These are phyloP conservation scores for Solanum hybrid DNA, from an alignment of 305 asterid genomes.

Conservation along the genomic window DNA sequence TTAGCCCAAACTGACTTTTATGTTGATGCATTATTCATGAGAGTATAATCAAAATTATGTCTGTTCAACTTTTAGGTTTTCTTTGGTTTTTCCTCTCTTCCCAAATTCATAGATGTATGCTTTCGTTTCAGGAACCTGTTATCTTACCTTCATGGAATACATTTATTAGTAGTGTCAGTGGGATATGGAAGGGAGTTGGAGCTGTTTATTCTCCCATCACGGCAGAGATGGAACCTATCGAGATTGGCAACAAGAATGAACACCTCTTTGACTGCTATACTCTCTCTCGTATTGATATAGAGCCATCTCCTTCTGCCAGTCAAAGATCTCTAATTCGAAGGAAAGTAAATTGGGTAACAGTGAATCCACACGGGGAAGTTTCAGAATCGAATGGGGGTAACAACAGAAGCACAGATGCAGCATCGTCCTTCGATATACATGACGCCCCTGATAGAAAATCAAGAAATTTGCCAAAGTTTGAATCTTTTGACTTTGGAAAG, in stretches of 20 bases:
- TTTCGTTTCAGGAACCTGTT: conserved; percentile 79
- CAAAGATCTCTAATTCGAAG: conserved; percentile 57
- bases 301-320: conserved; percentile 38
- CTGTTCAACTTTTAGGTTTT: neutral
- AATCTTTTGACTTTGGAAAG: conserved; percentile 62
- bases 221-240: conserved; percentile 96
- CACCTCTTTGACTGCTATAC: conserved; percentile 87
- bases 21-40: neutral
- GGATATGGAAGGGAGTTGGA: conserved; percentile 98
- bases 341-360: conserved; percentile 72
- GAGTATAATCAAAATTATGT: neutral
- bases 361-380: conserved; percentile 80
- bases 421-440: conserved; percentile 15
- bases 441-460: conserved; percentile 19
- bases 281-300: conserved; percentile 45
- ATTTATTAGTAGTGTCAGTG: conserved; percentile 85
- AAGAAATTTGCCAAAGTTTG: conserved; percentile 55
- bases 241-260: conserved; percentile 58
- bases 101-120: neutral
- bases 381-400: conserved; percentile 26
- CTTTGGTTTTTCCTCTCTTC: neutral
- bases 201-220: conserved; percentile 90
- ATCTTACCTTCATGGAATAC: conserved; percentile 88
- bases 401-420: conserved; percentile 12
- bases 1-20: neutral